Conservation (phyloP, 352 stramenopile genomes). For the Phytophthora melonis region DNA sequence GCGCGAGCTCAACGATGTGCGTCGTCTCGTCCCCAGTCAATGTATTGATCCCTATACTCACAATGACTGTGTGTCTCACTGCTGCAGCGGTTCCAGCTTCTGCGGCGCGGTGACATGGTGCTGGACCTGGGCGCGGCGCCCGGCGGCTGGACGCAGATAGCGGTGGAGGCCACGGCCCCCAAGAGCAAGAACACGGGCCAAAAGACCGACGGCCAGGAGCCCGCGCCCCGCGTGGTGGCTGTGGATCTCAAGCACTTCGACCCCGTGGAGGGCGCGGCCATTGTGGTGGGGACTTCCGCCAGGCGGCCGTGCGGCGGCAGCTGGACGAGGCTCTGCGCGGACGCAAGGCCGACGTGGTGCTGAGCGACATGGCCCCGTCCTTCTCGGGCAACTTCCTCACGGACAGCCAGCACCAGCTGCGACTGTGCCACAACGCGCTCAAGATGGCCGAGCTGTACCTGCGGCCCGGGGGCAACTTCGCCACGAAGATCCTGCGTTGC, state of each 20-base stretch:
- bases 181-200: conserved; percentile 8
- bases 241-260: conserved; percentile 82
- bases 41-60: too few relatives aligned
- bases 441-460: conserved; percentile 88
- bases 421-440: conserved; percentile 88
- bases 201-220: conserved; percentile 11
- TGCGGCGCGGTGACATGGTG: conserved; percentile 72
- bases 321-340: conserved; percentile 60
- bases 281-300: conserved; percentile 87
- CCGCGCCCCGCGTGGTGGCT: conserved; percentile 60
- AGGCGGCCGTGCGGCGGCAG: conserved; percentile 58
- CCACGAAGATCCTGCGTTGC: conserved; percentile 85
- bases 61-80: background rate
- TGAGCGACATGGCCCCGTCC: conserved; percentile 91
- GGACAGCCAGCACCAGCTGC: conserved; percentile 82
- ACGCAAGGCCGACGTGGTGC: conserved; percentile 75
- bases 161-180: conserved; percentile 59
- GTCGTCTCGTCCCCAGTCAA: background rate
- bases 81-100: conserved; percentile 51
- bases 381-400: conserved; percentile 83
- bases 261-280: conserved; percentile 68
- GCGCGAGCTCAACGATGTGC: conserved; percentile 79
- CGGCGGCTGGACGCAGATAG: conserved; percentile 87
- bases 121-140: conserved; percentile 87
- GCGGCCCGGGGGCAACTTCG: conserved; percentile 77